Conservation (phyloP, 1,284 basidiomycete genomes). For the Sanghuangporus baumii region DNA sequence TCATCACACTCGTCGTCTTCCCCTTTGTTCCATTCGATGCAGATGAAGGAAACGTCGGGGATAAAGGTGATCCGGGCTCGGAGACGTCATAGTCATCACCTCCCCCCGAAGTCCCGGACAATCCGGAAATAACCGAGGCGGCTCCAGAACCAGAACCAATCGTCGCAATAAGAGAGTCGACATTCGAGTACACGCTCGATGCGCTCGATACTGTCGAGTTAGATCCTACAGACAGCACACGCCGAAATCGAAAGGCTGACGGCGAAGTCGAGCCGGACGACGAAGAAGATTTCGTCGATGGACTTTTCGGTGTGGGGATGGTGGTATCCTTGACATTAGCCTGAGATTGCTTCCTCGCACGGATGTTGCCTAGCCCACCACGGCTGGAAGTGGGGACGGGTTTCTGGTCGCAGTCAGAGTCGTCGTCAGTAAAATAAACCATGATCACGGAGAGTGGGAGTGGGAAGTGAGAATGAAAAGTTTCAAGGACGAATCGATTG, state of each 20-base stretch:
- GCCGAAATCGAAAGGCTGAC: not conserved
- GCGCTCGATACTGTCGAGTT: not conserved
- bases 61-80: not conserved
- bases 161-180: not conserved
- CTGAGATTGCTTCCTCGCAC: constrained; percentile 1
- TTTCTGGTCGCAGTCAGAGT: not conserved
- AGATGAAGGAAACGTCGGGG: not conserved
- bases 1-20: not conserved
- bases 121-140: not conserved
- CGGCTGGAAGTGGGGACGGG: constrained; percentile 5
- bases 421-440: not conserved
- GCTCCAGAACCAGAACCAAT: not conserved
- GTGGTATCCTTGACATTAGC: not conserved
- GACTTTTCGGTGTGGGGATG: not conserved
- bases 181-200: not conserved
- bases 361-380: constrained; percentile 8
- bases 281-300: not conserved
- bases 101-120: not conserved
- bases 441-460: not conserved
- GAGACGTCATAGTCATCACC: not conserved
- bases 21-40: not conserved
- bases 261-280: not conserved
- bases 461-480: not conserved
- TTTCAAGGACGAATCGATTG: not conserved
- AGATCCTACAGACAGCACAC: not conserved